These are phyloP conservation scores for Dothidotthia symphoricarpi DNA, from an alignment of 2,329 filamentous ascomycete species.

Conservation along the genomic window DNA sequence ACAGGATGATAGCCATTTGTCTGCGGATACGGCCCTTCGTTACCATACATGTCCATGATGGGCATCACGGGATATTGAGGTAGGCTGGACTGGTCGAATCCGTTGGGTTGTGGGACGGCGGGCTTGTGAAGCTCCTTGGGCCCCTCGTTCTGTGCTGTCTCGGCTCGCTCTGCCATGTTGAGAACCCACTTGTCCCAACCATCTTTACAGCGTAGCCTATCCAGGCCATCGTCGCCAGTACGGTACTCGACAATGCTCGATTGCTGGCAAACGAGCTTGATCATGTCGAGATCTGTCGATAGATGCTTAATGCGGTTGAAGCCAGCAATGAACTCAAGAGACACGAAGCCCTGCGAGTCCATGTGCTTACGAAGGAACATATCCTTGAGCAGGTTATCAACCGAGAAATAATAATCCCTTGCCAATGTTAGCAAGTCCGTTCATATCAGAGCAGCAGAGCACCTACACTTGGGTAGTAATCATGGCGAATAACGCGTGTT, in stretches of 20 bases:
- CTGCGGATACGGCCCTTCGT: conserved; percentile 25
- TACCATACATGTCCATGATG: conserved; percentile 18
- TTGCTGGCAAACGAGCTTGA: conserved; percentile 72
- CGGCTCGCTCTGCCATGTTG: conserved; percentile 67
- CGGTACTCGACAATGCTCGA: conserved; percentile 73
- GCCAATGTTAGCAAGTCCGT: conserved; percentile 41
- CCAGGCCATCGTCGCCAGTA: conserved; percentile 70
- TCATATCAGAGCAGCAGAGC: background rate
- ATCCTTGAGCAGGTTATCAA: conserved; percentile 94
- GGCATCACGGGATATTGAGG: conserved; percentile 32
- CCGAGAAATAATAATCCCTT: conserved; percentile 94
- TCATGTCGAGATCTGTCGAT: conserved; percentile 67
- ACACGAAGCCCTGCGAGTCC: conserved; percentile 93
- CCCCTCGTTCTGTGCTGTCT: conserved; percentile 71
- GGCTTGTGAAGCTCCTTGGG: conserved; percentile 50
- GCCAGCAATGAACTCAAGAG: conserved; percentile 71
- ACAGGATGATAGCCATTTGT: conserved; percentile 32
- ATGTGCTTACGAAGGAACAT: conserved; percentile 83
- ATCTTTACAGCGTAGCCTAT: conserved; percentile 71
- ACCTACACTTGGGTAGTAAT: conserved; percentile 60
- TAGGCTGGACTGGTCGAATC: conserved; percentile 34
- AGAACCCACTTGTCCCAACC: conserved; percentile 81
- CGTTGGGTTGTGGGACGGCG: conserved; percentile 39
- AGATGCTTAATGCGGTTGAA: conserved; percentile 82
- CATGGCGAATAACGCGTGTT: conserved; percentile 57